Percentiles rank a stretch among this genome's conserved stretches.
These are phyloP conservation scores for Echria macrotheca DNA, from an alignment of 495 filamentous ascomycete genomes.

Conservation along the genomic window DNA sequence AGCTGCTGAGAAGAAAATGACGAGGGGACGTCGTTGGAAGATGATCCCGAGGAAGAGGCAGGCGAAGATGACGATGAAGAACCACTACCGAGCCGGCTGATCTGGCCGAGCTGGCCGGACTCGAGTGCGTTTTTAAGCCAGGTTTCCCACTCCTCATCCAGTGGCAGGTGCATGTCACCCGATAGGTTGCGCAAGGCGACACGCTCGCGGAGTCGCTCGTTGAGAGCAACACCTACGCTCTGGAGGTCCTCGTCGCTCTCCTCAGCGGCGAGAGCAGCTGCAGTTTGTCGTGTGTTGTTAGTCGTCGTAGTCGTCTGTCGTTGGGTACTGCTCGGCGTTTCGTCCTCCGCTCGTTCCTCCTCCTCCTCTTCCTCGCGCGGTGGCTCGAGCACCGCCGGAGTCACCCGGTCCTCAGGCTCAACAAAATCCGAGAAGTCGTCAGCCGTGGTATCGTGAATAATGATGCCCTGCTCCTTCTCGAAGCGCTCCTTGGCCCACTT, in stretches of 20 bases:
- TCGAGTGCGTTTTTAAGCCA: conserved; percentile 80
- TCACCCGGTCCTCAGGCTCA: conserved; percentile 41
- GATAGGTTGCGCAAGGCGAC: conserved; percentile 56
- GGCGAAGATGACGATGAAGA: too few relatives aligned
- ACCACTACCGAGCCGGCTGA: conserved; percentile 33
- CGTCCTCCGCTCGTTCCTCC: conserved; percentile 25
- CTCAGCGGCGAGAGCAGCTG: conserved; percentile 53
- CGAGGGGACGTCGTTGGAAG: conserved; percentile 13
- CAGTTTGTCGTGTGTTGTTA: conserved; percentile 42
- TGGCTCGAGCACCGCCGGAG: conserved; percentile 24
- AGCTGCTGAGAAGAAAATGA: too few relatives aligned
- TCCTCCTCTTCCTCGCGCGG: conserved; percentile 11
- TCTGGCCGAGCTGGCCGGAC: conserved; percentile 42
- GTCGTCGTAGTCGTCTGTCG: conserved; percentile 50
- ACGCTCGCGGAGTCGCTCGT: conserved; percentile 65
- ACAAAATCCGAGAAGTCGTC: conserved; percentile 55
- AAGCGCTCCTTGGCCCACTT: conserved; percentile 81
- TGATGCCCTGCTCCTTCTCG: conserved; percentile 68
- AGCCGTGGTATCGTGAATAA: conserved; percentile 73
- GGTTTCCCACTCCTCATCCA: conserved; percentile 80
- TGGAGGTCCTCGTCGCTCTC: conserved; percentile 63
- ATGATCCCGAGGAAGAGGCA: too few relatives aligned
- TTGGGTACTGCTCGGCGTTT: conserved; percentile 36
- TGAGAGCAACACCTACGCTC: conserved; percentile 67
- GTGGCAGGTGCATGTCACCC: conserved; percentile 54